Conservation (phyloP, 176 grass and related monocot species). For the Lolium perenne region DNA sequence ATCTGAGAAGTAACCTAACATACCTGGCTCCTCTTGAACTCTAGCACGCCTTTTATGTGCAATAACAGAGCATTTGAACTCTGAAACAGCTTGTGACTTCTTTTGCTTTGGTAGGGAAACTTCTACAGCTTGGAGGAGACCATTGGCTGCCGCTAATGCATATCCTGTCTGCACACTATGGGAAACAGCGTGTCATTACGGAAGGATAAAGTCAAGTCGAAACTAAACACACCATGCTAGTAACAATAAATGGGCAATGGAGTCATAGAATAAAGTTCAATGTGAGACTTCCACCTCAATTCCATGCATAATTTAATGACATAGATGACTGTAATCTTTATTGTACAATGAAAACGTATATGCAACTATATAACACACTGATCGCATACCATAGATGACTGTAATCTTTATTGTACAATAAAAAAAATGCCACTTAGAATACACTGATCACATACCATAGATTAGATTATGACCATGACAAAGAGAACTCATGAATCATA, state of each 20-base stretch:
- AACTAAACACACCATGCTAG: background rate
- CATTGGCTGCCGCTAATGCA: slow-evolving; percentile 58
- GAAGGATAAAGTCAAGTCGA: background rate
- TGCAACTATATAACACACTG: background rate
- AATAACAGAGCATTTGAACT: slow-evolving; percentile 78
- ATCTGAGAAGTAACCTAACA: slow-evolving; percentile 4
- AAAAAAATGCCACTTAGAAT: background rate
- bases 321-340: background rate
- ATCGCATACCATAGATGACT: background rate
- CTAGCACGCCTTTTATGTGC: slow-evolving; percentile 74
- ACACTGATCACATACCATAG: background rate
- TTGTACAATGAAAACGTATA: background rate
- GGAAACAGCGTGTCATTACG: slow-evolving; percentile 36
- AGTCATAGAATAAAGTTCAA: background rate
- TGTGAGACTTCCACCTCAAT: background rate
- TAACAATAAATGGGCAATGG: background rate
- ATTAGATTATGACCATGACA: background rate
- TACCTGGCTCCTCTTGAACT: slow-evolving; percentile 59
- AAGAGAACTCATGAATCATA: background rate
- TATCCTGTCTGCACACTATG: slow-evolving; percentile 76
- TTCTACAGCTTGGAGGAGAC: slow-evolving; percentile 74
- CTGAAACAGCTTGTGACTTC: slow-evolving; percentile 71
- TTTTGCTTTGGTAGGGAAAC: slow-evolving; percentile 79
- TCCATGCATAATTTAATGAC: background rate
- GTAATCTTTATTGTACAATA: too few relatives aligned